Percentiles rank a stretch among this genome's conserved stretches.
phyloP scores from a whole-genome alignment of 1,139 yeast genomes.

The Kluyveromyces marxianus region DNA sequence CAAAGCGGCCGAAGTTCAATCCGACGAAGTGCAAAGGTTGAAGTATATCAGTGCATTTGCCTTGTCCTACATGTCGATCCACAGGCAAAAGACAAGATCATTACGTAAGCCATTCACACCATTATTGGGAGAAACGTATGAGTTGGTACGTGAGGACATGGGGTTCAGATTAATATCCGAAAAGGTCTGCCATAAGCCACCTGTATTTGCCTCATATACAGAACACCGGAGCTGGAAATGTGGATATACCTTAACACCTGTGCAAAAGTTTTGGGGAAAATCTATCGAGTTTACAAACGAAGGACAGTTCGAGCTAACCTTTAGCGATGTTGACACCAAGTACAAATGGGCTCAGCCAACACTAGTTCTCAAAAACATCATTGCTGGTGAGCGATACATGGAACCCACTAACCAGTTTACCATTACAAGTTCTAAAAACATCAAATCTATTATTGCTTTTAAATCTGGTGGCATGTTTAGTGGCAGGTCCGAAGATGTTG shows the following conservation, averaged over 20 bases:
- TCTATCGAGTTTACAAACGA: slow-evolving; percentile 73
- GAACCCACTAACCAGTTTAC: slow-evolving; percentile 75
- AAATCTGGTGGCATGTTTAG: slow-evolving; percentile 69
- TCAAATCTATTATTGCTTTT: slow-evolving; percentile 63
- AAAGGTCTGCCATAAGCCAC: slow-evolving; percentile 78
- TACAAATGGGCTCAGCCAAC: slow-evolving; percentile 80
- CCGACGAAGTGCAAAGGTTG: slow-evolving; percentile 53
- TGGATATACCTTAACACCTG: slow-evolving; percentile 67
- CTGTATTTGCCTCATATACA: slow-evolving; percentile 69
- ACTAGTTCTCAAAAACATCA: slow-evolving; percentile 71
- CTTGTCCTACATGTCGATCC: slow-evolving; percentile 59
- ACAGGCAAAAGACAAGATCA: slow-evolving; percentile 67
- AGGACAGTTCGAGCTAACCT: slow-evolving; percentile 54
- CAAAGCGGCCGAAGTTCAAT: slow-evolving; percentile 42
- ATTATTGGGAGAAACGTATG: slow-evolving; percentile 78
- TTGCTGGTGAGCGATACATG: slow-evolving; percentile 93
- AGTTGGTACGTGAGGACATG: slow-evolving; percentile 69
- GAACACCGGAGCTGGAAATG: slow-evolving; percentile 74
- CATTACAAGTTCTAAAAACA: slow-evolving; percentile 60
- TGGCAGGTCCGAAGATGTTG: slow-evolving; percentile 78
- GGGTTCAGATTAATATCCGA: slow-evolving; percentile 67
- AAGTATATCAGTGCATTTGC: slow-evolving; percentile 74
- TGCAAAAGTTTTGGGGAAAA: slow-evolving; percentile 94
- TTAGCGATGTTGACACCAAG: slow-evolving; percentile 57
- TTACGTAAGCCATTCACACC: slow-evolving; percentile 90